Evolutionary conservation across 2,329 filamentous ascomycete genomes (phyloP).

Genomic region (Thyridium curvatum): DNA sequence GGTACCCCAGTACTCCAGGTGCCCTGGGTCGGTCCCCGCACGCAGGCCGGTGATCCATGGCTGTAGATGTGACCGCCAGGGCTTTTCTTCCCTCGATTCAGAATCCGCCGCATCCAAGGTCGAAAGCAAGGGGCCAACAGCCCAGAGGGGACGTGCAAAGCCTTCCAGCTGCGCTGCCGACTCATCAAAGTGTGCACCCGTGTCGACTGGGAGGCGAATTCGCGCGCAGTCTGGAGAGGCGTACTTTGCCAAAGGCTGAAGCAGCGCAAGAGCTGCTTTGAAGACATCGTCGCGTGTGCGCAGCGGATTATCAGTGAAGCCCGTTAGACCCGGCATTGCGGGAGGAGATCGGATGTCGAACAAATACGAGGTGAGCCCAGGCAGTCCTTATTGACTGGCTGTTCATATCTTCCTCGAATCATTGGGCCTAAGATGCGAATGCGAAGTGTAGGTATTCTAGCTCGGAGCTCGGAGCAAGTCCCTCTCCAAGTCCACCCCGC

Average conservation of each 20-base stretch:
- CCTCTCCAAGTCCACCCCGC: no score
- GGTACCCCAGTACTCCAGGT: constrained; percentile 39
- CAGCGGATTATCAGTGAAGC: constrained; percentile 35
- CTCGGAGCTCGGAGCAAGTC: no score
- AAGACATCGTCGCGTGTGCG: constrained; percentile 26
- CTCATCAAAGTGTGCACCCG: constrained; percentile 36
- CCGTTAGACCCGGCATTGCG: constrained; percentile 26
- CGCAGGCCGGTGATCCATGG: constrained; percentile 24
- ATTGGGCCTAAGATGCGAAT: no score
- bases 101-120: neutral
- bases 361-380: no score
- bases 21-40: constrained; percentile 23
- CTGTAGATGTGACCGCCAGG: neutral
- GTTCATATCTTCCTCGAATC: no score
- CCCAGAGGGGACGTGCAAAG: constrained; percentile 31
- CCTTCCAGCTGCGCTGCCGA: constrained; percentile 37
- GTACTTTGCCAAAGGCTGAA: constrained; percentile 23
- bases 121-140: constrained; percentile 6
- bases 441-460: no score
- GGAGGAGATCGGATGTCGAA: no score
- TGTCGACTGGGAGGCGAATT: constrained; percentile 26
- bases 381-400: no score
- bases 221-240: constrained; percentile 23
- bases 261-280: constrained; percentile 22
- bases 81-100: no score